A percentile compares a stretch with the other conserved stretches of the same genome.
phyloP scores from a whole-genome alignment of 371 early-diverging fungal genomes.

The Haplosporangium sp. region DNA sequence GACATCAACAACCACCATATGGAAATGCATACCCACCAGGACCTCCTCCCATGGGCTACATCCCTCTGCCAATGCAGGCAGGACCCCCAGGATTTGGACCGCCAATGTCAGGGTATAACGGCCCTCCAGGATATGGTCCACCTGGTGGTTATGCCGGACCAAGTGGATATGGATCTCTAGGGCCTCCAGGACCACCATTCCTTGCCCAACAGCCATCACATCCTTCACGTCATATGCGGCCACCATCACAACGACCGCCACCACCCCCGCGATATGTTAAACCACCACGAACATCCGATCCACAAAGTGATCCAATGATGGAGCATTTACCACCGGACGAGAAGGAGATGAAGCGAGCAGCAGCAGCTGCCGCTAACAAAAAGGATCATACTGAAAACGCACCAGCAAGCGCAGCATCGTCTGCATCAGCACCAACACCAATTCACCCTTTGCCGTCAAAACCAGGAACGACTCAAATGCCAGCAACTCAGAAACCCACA shows the following conservation, averaged over 20 bases:
- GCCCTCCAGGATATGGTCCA: conserved; percentile 25
- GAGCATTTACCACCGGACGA: conserved; percentile 47
- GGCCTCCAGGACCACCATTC: conserved; percentile 9
- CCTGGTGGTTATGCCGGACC: conserved; percentile 22
- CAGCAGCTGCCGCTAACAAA: background rate
- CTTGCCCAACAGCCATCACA: background rate
- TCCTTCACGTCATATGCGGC: conserved; percentile 18
- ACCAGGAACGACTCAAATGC: conserved; percentile 13
- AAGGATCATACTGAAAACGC: background rate
- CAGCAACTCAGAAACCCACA: conserved; percentile 14
- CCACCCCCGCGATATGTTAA: conserved; percentile 34
- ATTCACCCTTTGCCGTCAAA: conserved; percentile 40
- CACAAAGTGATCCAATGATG: conserved; percentile 53
- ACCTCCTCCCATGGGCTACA: conserved; percentile 29
- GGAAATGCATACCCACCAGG: conserved; percentile 28
- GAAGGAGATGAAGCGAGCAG: conserved; percentile 29
- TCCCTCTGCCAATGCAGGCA: conserved; percentile 16
- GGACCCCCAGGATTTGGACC: conserved; percentile 21
- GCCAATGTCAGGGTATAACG: conserved; percentile 17
- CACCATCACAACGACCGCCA: conserved; percentile 26
- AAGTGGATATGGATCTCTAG: conserved; percentile 14
- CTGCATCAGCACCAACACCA: conserved; percentile 3
- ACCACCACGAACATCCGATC: conserved; percentile 33
- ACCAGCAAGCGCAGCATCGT: background rate
- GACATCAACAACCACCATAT: conserved; percentile 17